These are phyloP conservation scores for Orychophragmus violaceus DNA, from an alignment of 345 rosid genomes.

Conservation along the genomic window DNA sequence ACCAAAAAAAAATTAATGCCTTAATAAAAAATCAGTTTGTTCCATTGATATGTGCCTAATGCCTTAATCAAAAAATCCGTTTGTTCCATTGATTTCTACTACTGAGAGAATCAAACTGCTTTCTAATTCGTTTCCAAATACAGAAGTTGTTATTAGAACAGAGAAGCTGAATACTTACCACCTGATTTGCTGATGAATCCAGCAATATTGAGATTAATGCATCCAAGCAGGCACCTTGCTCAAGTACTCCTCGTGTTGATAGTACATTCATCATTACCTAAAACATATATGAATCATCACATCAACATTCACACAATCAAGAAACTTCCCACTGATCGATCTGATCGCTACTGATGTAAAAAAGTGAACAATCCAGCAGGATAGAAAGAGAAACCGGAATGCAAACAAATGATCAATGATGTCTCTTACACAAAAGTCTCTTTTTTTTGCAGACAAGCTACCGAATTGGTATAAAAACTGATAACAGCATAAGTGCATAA, in stretches of 20 bases:
- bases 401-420: not conserved
- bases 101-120: not conserved
- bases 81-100: not conserved
- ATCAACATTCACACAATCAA: not conserved
- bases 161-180: constrained; percentile 42
- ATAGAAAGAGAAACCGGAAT: not conserved
- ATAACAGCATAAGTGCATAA: not conserved
- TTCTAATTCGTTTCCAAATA: not conserved
- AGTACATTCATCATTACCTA: constrained; percentile 64
- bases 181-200: constrained; percentile 88
- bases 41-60: not conserved
- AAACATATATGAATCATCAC: not conserved
- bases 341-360: not conserved
- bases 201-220: constrained; percentile 76
- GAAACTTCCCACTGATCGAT: not conserved
- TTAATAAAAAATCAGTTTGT: not conserved
- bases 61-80: not conserved
- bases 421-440: not conserved
- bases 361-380: not conserved
- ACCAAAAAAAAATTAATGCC: not conserved
- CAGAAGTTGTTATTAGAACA: not conserved
- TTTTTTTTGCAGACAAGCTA: not conserved
- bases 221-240: constrained; percentile 92
- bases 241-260: constrained; percentile 69
- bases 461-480: not conserved